These are phyloP conservation scores for Trametes hirsuta DNA, from an alignment of 1,284 basidiomycete species.

Conservation along the genomic window DNA sequence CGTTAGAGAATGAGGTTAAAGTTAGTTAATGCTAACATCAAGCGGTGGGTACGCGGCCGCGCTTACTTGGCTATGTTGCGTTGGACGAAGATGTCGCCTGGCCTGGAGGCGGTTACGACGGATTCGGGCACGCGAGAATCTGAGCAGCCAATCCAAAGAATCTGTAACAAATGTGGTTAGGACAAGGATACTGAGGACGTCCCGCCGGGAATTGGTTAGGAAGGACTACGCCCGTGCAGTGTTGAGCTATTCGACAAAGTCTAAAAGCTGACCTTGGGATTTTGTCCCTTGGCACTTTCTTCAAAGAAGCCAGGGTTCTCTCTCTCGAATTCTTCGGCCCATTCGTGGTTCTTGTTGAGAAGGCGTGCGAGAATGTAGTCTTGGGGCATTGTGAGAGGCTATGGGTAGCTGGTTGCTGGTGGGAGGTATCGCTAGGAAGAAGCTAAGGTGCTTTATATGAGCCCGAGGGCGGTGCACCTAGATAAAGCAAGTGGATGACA, in stretches of 20 bases:
- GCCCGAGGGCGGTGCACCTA: too few species aligned
- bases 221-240: too few species aligned
- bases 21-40: too few species aligned
- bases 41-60: too few species aligned
- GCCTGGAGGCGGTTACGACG: conserved; percentile 53
- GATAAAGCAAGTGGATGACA: too few species aligned
- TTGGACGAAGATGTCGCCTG: conserved; percentile 72
- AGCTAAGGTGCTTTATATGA: too few species aligned
- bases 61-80: conserved; percentile 63
- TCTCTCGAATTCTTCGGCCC: conserved; percentile 58
- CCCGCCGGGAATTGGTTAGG: too few species aligned
- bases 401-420: too few species aligned
- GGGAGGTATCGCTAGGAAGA: too few species aligned
- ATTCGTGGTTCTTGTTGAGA: conserved; percentile 57
- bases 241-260: too few species aligned
- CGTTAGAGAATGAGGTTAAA: too few species aligned
- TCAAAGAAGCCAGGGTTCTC: conserved; percentile 66
- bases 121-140: conserved; percentile 67
- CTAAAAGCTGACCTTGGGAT: not conserved
- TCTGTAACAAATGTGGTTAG: conserved; percentile 47
- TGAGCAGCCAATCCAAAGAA: conserved; percentile 76
- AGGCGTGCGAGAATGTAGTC: conserved; percentile 44
- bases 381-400: conserved; percentile 4
- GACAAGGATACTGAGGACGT: not conserved
- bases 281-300: conserved; percentile 52